phyloP scores from a whole-genome alignment of 306 rosid species.

The Gastrolobium bilobum region DNA sequence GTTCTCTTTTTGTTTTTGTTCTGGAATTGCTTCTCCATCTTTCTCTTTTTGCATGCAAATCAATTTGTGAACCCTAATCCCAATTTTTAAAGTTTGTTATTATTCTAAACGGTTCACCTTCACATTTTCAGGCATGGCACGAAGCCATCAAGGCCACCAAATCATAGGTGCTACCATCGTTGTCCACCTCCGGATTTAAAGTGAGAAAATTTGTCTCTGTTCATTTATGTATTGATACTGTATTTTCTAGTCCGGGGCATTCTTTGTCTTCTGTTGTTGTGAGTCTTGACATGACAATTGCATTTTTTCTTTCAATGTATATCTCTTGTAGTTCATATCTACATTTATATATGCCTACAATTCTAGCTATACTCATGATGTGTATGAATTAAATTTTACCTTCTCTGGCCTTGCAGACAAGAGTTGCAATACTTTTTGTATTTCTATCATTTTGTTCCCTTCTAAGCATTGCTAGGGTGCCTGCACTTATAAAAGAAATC shows the following conservation, averaged over 20 bases:
- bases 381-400: conserved; percentile 15
- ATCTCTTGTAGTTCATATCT: conserved; percentile 15
- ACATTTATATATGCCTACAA: conserved; percentile 8
- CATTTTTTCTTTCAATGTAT: conserved; percentile 10
- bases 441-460: conserved; percentile 89
- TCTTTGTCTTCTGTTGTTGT: conserved; percentile 95
- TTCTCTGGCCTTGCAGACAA: conserved; percentile 68
- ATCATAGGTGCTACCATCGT: too few relatives aligned
- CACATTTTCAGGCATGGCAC: too few relatives aligned
- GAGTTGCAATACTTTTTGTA: conserved; percentile 93
- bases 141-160: too few relatives aligned
- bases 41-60: too few relatives aligned
- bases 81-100: too few relatives aligned
- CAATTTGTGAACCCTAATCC: too few relatives aligned
- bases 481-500: conserved; percentile 85
- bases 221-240: conserved; percentile 90
- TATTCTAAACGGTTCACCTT: too few relatives aligned
- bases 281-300: conserved; percentile 49
- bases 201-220: too few relatives aligned
- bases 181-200: too few relatives aligned
- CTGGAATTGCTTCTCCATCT: too few relatives aligned
- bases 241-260: conserved; percentile 95
- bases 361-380: conserved; percentile 32
- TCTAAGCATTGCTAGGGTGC: conserved; percentile 93
- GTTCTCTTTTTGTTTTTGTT: too few relatives aligned